phyloP scores from a whole-genome alignment of 805 yeast genomes.

The Myxozyma vanderwaltii region DNA sequence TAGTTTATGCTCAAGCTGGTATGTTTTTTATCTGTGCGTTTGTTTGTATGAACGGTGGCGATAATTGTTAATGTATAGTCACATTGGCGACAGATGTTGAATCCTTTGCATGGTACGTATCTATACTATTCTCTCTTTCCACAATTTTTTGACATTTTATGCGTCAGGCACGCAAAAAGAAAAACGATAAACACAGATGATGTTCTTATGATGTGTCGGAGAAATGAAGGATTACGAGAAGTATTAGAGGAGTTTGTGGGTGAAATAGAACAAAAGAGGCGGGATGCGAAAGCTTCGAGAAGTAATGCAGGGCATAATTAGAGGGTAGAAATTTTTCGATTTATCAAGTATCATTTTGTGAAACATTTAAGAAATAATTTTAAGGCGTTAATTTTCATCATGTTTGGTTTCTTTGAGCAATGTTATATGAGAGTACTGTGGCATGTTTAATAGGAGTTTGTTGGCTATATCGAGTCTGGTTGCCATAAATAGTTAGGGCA shows the following conservation, averaged over 20 bases:
- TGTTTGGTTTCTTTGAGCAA: too few species aligned
- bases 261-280: conserved; percentile 14
- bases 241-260: conserved; percentile 35
- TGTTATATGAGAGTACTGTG: too few species aligned
- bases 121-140: background rate
- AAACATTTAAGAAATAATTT: too few species aligned
- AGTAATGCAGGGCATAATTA: background rate
- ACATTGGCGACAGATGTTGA: conserved; percentile 39
- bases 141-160: background rate
- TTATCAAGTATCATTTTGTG: too few species aligned
- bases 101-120: conserved; percentile 39
- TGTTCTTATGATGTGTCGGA: conserved; percentile 39
- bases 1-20: conserved; percentile 41
- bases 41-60: too few species aligned
- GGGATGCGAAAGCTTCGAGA: conserved; percentile 2
- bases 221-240: conserved; percentile 38
- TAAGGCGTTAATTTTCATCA: too few species aligned
- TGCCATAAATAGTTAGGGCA: too few species aligned
- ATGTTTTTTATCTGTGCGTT: background rate
- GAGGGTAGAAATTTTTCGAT: background rate
- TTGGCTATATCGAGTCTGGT: background rate
- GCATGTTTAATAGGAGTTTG: too few species aligned
- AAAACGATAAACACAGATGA: conserved; percentile 38
- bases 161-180: conserved; percentile 40
- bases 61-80: conserved; percentile 19